These are phyloP conservation scores for Cucurbita argyrosperma DNA, from an alignment of 306 rosid genomes.

Conservation along the genomic window DNA sequence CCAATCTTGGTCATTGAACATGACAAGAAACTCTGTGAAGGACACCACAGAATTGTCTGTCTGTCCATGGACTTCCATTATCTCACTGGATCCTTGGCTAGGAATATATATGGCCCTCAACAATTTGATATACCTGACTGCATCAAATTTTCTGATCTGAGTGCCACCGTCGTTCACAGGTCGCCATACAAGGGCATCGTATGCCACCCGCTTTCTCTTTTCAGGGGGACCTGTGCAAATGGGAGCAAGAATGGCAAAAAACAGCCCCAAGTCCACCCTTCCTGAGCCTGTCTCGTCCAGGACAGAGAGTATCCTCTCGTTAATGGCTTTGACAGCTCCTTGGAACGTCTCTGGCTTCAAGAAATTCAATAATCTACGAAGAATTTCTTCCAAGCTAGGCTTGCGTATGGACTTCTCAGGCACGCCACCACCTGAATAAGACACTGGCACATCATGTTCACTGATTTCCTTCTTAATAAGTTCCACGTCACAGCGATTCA, in stretches of 20 bases:
- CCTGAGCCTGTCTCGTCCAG: slow-evolving; percentile 71
- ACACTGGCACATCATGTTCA: slow-evolving; percentile 66
- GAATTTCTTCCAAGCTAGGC: slow-evolving; percentile 80
- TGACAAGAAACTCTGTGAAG: slow-evolving; percentile 61
- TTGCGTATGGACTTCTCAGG: slow-evolving; percentile 87
- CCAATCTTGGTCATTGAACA: slow-evolving; percentile 90
- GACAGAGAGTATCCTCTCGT: slow-evolving; percentile 81
- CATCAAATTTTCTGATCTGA: slow-evolving; percentile 52
- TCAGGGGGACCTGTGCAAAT: slow-evolving; percentile 70
- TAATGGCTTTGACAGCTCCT: slow-evolving; percentile 88
- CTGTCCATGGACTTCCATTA: slow-evolving; percentile 67
- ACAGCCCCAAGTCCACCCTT: slow-evolving; percentile 85
- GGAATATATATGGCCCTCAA: slow-evolving; percentile 76
- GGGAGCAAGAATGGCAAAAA: slow-evolving; percentile 83
- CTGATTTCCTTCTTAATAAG: slow-evolving; percentile 79
- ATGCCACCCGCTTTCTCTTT: slow-evolving; percentile 75
- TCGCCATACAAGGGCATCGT: slow-evolving; percentile 90
- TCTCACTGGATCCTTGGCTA: slow-evolving; percentile 51
- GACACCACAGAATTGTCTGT: slow-evolving; percentile 55
- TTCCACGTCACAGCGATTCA: slow-evolving; percentile 76
- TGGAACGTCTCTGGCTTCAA: slow-evolving; percentile 92
- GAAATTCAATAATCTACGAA: slow-evolving; percentile 59
- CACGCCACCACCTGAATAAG: slow-evolving; percentile 73
- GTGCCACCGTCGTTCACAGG: slow-evolving; percentile 75
- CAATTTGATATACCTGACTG: slow-evolving; percentile 46